Percentiles rank a stretch among this genome's conserved stretches.
phyloP scores from a whole-genome alignment of 495 filamentous ascomycete genomes.

The Astrocystis sublimbata region DNA sequence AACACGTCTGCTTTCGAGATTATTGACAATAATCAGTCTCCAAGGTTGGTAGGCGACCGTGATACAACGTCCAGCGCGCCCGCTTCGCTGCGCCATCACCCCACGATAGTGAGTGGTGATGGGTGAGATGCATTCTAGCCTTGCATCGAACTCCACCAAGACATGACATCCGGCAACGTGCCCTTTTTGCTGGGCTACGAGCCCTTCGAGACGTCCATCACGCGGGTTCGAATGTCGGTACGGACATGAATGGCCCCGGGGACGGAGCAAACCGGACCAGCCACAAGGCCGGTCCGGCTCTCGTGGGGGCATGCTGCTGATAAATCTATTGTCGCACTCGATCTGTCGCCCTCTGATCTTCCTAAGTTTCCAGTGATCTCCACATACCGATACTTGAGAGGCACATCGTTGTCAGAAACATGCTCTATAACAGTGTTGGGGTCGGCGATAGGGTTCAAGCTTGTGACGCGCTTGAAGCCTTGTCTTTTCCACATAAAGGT shows the following conservation, averaged over 20 bases:
- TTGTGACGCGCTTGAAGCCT: constrained; percentile 22
- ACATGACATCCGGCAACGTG: too few relatives aligned
- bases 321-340: neutral
- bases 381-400: constrained; percentile 19
- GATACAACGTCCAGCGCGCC: too few relatives aligned
- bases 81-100: too few relatives aligned
- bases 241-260: constrained; percentile 23
- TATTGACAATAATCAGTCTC: too few relatives aligned
- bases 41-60: too few relatives aligned
- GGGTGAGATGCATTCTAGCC: too few relatives aligned
- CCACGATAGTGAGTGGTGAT: too few relatives aligned
- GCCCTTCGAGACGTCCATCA: neutral
- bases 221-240: constrained; percentile 21
- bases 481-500: constrained; percentile 9
- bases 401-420: constrained; percentile 21
- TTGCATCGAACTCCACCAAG: too few relatives aligned
- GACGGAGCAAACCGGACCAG: neutral
- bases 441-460: constrained; percentile 21
- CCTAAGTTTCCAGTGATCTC: constrained; percentile 14
- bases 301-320: neutral
- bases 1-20: too few relatives aligned
- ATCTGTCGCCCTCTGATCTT: neutral
- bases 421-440: neutral
- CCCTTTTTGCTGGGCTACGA: neutral
- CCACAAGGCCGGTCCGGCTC: neutral